Base-by-base conservation (phyloP, 257 asterid genomes). In the Perilla frutescens region DNA sequence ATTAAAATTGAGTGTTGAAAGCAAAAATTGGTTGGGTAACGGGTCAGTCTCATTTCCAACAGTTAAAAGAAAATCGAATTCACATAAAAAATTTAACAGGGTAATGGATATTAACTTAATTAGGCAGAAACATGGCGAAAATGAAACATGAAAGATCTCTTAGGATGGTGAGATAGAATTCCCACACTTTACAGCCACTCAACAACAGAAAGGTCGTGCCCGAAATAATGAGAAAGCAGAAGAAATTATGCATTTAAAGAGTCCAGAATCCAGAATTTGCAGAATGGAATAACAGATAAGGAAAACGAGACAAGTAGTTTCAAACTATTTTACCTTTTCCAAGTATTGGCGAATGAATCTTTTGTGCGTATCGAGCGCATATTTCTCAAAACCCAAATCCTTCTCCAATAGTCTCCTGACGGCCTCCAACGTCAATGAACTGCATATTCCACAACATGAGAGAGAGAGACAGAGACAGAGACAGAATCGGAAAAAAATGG, bases 341-440 rank as follows among this genome's bases (percentile, higher is more conserved):
- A 91, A 49, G 72, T 60, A 82, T 8, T 44, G 84, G 62, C 86
- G 86, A 61, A 93, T 81, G 83, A 87, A 83, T 77, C 79, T 85
- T 91, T 87, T 93, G 85, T 93, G 94, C 8, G 62, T 91, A 86
- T 94, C 98, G 70, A 94, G 76, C 0, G 95, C 87, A 81, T 78
- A 59, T 62, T 80, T 76, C 71, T 90, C 88, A 65, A 89, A 85
- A 36, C 89, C 93, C 85, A 94, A 72, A 75, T 94, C 98, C 82
- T 89, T 81, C 86, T 94, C 98, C 65, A 94, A 53, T 51, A 94
- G 77, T 76, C 98, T 87, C 78, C 98, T 82, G 12, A 90, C 96
- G 11, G 84, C 82, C 77, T 64, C 97, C 85, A 88, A 59, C 37
- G 93, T 89, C 73, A 91, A 63, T 62, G 90, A 78, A 67, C 98